Evolutionary conservation across 2,329 filamentous ascomycete species (phyloP).

Genomic region (Beauveria brongniartii): DNA sequence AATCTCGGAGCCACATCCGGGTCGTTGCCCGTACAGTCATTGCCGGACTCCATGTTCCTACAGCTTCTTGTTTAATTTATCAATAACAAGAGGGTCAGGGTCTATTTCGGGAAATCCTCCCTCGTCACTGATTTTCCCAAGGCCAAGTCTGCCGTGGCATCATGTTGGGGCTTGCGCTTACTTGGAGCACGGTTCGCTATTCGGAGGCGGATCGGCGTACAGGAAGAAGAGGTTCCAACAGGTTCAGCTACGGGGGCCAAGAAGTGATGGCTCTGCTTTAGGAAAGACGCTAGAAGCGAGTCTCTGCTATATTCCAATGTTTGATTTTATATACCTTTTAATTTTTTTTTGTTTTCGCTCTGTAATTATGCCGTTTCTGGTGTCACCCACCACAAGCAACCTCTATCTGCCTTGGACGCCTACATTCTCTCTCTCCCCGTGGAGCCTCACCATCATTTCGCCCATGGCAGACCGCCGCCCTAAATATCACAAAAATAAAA

Average conservation of each 20-base stretch:
- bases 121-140: not conserved
- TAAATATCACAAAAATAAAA: no score
- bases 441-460: no score
- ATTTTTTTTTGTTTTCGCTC: not conserved
- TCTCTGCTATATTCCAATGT: not conserved
- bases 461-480: no score
- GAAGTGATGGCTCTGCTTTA: no score
- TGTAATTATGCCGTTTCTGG: not conserved
- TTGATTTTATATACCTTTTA: not conserved
- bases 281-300: not conserved
- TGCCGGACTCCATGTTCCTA: not conserved
- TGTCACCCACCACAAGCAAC: no score
- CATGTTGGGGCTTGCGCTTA: not conserved
- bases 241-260: not conserved
- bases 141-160: not conserved
- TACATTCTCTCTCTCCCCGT: no score
- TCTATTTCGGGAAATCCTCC: no score
- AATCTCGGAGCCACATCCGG: not conserved
- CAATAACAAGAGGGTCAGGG: no score
- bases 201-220: not conserved
- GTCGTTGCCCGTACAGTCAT: not conserved
- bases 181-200: not conserved
- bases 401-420: no score
- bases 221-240: not conserved
- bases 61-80: not conserved